Evolutionary conservation across 306 rosid genomes (phyloP).

Genomic region (Casuarina glauca): DNA sequence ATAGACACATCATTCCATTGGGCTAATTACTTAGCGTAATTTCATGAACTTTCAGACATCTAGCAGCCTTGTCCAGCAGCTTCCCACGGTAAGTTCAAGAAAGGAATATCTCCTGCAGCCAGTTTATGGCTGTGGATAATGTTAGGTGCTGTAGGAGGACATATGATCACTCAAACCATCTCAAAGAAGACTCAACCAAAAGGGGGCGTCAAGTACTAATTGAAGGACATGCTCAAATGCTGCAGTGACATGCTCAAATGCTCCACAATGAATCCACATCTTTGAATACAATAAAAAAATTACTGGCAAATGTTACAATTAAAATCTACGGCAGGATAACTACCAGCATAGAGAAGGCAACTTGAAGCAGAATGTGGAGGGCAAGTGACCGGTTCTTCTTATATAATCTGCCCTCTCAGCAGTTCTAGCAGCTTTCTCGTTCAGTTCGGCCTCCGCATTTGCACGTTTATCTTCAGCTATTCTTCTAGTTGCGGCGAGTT

Average conservation of each 20-base stretch:
- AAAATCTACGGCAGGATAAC: conserved; percentile 12
- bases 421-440: conserved; percentile 73
- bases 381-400: conserved; percentile 84
- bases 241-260: background rate
- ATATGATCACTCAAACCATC: background rate
- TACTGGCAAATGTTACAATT: background rate
- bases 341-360: conserved; percentile 91
- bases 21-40: background rate
- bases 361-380: conserved; percentile 79
- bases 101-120: background rate
- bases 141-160: background rate
- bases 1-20: no score
- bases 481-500: conserved; percentile 67
- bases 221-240: no score
- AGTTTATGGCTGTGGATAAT: background rate
- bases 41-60: background rate
- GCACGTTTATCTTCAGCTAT: conserved; percentile 82
- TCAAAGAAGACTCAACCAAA: background rate
- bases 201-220: background rate
- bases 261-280: background rate
- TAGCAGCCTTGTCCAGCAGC: background rate
- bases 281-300: conserved; percentile 1
- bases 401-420: conserved; percentile 82
- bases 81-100: background rate
- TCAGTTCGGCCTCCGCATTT: conserved; percentile 74